Evolutionary conservation across 495 filamentous ascomycete species (phyloP), one percentile per base, ranked within the genome.

Genomic region (Penicillium mononematosum): DNA sequence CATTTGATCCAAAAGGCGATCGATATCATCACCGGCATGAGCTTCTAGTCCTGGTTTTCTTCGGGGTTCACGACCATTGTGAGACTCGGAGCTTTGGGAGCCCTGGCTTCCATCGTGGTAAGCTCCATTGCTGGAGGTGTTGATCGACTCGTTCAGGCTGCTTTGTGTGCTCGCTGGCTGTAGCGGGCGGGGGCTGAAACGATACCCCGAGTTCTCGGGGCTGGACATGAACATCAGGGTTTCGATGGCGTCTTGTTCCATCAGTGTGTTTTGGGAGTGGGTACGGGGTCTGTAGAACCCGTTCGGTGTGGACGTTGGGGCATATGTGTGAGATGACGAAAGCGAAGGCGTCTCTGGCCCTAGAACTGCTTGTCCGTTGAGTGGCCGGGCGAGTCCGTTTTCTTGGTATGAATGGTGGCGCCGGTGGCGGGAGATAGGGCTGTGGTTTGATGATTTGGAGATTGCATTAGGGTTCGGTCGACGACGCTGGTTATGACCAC

Each of bases 181-280:
- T 11, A 62, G 55, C 1, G 58, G 64, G 24, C 69, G 56, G 11
- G 75, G 71, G 53, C 69, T 77, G 6, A 76, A 65, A 34, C 72
- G 72, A 46, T 77, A 75, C 5, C 81, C 81, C 4, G 89, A 88
- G 65, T 91, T 89, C 12, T 84, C 87, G 0, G 91, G 91, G 60
- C 89, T 92, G 55, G 88, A 89, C 88, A 96, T 91, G 72, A 91
- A 92, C 20, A 95, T 76, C 24, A 95, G 73, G 0, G 88, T 89
- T 64, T 96, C 91, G 22, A 95, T 85, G n/a, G 90, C 91, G 61
- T 94, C 91, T 62, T 91, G 84, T 63, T 96, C 91, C 63, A 88
- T 86, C 20, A 82, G 78, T 17, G 86, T 84, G 53, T 89, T 89
- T 41, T 85, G 78, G 39, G 81, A 83, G 12, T 85, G 83, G 12